Evolutionary conservation across 306 rosid genomes (phyloP), one percentile per base, ranked within the genome.

Genomic region (Urtica urens): DNA sequence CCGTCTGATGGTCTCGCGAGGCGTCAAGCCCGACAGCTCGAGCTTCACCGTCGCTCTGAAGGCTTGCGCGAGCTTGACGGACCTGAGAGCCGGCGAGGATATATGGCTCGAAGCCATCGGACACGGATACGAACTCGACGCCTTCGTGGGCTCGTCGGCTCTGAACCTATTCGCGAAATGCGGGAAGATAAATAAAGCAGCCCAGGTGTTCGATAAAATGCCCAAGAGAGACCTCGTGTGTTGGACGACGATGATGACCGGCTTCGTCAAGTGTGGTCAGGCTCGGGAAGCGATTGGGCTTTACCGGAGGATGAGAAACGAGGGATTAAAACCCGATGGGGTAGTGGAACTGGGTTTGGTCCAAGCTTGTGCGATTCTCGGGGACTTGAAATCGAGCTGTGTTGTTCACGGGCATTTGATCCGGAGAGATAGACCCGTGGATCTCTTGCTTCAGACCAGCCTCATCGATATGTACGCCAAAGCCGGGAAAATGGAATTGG

Each of bases 391-490:
- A 55, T 10, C 39, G 38, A 58, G 75, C 14, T 67, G 48, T 47
- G 56, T 67, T 3, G 38, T 72, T 25, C 75, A 76, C 17, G 75
- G 72, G 21, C 56, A 18, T 40, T 19, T 68, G 65, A 45, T 68
- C 44, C 47, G 78, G 41, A 61, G 67, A 64, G 35, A 53, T 37
- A 37, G 51, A 23, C 57, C 19, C 17, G 38, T 52, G 68, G 78
- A 64, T 56, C 74, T 60, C 3, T 47, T 64, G 16, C 57, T 71
- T 30, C 75, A 67, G 46, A 76, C 82, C 7, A 53, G 75, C 57
- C 78, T 71, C 12, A 64, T 64, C 9, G 62, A 76, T 53, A 64
- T 68, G 68, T 53, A 64, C 64, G 70, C 67, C 5, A 76, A 71
- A 70, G 43, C 16, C 17, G 65, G 70, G 17, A 44, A 43, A 54